Evolutionary conservation across 2,329 filamentous ascomycete species (phyloP).

Genomic region (Daldinia eschscholtzii): DNA sequence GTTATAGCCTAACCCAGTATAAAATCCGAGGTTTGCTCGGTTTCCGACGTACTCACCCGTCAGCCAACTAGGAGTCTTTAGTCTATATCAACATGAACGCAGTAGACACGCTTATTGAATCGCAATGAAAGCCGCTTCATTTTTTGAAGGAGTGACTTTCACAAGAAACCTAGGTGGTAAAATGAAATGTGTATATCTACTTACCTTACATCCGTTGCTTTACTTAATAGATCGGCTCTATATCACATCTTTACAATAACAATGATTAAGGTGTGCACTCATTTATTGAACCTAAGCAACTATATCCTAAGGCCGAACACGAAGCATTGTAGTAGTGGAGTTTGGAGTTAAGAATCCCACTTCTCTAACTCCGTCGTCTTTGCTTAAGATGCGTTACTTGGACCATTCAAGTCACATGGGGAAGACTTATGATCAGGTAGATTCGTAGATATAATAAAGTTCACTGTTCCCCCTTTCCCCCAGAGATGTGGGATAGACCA

Average conservation of each 20-base stretch:
- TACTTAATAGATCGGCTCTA: not conserved
- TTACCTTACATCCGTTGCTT: not conserved
- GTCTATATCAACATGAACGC: not conserved
- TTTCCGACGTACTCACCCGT: not conserved
- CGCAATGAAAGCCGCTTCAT: not conserved
- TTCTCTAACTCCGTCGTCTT: constrained; percentile 4
- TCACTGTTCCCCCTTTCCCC: not conserved
- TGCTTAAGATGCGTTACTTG: not conserved
- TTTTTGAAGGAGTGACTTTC: not conserved
- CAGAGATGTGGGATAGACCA: not conserved
- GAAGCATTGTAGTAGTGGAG: constrained; percentile 23
- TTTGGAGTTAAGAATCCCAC: constrained; percentile 34
- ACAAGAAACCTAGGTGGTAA: not conserved
- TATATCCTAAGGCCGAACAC: constrained; percentile 23
- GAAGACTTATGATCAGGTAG: not conserved
- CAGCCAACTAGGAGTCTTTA: not conserved
- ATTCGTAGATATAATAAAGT: constrained; percentile 13
- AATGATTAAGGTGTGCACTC: not conserved
- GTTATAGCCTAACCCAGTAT: not conserved
- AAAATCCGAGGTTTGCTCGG: not conserved
- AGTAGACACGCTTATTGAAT: not conserved
- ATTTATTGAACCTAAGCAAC: not conserved
- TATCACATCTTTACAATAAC: not conserved
- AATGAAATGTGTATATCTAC: not conserved
- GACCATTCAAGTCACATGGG: not conserved